A percentile compares a stretch with the other conserved stretches of the same genome.
Conservation (phyloP, 139 green algal species). For the Chlorella sp. region DNA sequence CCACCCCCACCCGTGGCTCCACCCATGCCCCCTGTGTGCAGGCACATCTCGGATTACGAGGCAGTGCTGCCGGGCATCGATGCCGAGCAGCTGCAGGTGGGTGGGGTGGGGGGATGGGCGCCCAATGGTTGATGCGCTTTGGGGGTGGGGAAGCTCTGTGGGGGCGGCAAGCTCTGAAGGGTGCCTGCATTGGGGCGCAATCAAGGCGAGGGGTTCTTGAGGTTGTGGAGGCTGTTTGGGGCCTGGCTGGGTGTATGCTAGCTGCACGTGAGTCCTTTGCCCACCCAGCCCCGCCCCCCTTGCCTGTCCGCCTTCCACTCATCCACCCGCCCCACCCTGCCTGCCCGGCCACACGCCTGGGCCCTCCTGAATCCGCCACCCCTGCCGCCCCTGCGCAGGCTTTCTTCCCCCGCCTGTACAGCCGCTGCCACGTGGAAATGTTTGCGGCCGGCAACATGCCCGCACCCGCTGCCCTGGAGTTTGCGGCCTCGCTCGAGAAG, state of each 20-base stretch:
- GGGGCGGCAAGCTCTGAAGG: too few species aligned
- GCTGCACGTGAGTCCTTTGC: too few species aligned
- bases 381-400: conserved; percentile 7
- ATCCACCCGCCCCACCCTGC: neutral
- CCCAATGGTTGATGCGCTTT: neutral
- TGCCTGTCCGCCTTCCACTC: neutral
- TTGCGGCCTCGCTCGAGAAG: conserved; percentile 30
- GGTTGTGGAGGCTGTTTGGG: too few species aligned
- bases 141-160: neutral
- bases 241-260: too few species aligned
- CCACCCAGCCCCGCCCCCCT: too few species aligned
- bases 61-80: conserved; percentile 56
- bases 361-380: neutral
- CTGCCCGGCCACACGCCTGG: neutral
- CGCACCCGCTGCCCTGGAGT: neutral
- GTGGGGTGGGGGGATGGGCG: neutral
- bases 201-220: too few species aligned
- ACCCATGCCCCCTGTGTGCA: neutral
- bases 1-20: neutral
- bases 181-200: too few species aligned
- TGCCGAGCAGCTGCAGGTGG: conserved; percentile 45
- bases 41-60: conserved; percentile 80
- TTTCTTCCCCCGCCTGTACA: conserved; percentile 40
- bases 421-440: conserved; percentile 25
- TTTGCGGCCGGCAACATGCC: conserved; percentile 19